Evolutionary conservation across 2,329 filamentous ascomycete species (phyloP).

Genomic region (Cryphonectria radicalis): DNA sequence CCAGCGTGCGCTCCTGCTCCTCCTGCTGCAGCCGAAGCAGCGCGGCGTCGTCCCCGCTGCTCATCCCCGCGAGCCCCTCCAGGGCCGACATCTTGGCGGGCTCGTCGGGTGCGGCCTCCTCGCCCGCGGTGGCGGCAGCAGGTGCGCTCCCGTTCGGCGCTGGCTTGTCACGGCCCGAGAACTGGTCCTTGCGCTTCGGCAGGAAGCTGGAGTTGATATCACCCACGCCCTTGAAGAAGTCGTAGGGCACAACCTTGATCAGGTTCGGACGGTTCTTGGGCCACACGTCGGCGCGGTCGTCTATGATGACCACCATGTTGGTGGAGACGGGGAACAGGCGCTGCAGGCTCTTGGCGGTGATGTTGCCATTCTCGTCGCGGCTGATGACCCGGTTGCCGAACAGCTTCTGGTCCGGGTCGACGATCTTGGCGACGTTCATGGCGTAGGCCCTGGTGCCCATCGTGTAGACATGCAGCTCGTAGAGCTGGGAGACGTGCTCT

Average conservation of each 20-base stretch:
- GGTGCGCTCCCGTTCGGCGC: slow-evolving; percentile 31
- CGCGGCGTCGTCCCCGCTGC: slow-evolving; percentile 68
- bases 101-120: slow-evolving; percentile 22
- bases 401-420: slow-evolving; percentile 85
- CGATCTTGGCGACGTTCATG: slow-evolving; percentile 85
- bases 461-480: slow-evolving; percentile 97
- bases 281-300: slow-evolving; percentile 97
- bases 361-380: slow-evolving; percentile 93
- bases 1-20: slow-evolving; percentile 84
- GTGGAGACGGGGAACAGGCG: slow-evolving; percentile 94
- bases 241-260: slow-evolving; percentile 92
- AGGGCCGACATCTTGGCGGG: slow-evolving; percentile 52
- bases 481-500: slow-evolving; percentile 74
- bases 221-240: slow-evolving; percentile 97
- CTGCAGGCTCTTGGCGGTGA: slow-evolving; percentile 87
- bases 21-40: slow-evolving; percentile 76
- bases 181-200: slow-evolving; percentile 71
- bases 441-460: slow-evolving; percentile 99
- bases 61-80: slow-evolving; percentile 79
- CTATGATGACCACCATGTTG: slow-evolving; percentile 99
- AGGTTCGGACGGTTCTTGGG: slow-evolving; percentile 86
- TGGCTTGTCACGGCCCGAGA: slow-evolving; percentile 38
- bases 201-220: slow-evolving; percentile 99
- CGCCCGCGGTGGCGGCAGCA: slow-evolving; percentile 29
- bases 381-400: slow-evolving; percentile 96